A percentile compares a stretch with the other conserved stretches of the same genome.
These are phyloP conservation scores for Catenaria anguillulae DNA, from an alignment of 371 early-diverging fungal species.

Conservation along the genomic window DNA sequence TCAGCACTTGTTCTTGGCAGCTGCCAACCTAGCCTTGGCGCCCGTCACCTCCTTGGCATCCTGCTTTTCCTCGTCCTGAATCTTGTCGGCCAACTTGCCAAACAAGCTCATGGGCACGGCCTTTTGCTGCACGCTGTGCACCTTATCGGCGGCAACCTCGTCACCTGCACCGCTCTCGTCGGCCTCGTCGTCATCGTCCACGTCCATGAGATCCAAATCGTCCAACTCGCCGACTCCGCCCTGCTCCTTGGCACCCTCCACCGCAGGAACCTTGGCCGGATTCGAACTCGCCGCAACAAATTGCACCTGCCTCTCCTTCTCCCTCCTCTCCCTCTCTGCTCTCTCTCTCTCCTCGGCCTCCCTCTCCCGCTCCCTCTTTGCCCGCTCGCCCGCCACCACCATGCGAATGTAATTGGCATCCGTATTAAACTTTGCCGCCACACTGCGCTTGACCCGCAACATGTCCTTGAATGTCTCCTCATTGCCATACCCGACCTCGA, in stretches of 20 bases:
- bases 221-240: too few relatives aligned
- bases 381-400: conserved; percentile 6
- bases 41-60: neutral
- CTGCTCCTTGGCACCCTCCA: too few relatives aligned
- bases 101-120: neutral
- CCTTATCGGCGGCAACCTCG: neutral
- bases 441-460: conserved; percentile 85
- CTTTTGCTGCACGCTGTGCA: neutral
- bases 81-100: neutral
- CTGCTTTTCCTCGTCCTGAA: neutral
- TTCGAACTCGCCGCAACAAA: too few relatives aligned
- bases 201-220: too few relatives aligned
- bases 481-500: conserved; percentile 91
- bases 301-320: too few relatives aligned
- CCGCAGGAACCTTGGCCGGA: neutral
- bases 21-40: neutral
- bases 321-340: neutral
- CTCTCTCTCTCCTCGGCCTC: neutral
- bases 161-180: neutral
- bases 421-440: conserved; percentile 61
- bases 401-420: conserved; percentile 25
- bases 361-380: neutral
- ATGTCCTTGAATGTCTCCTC: conserved; percentile 97
- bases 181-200: neutral
- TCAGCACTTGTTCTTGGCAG: too few relatives aligned